Base-by-base conservation (phyloP, 345 rosid species). In the Citrus inodora region DNA sequence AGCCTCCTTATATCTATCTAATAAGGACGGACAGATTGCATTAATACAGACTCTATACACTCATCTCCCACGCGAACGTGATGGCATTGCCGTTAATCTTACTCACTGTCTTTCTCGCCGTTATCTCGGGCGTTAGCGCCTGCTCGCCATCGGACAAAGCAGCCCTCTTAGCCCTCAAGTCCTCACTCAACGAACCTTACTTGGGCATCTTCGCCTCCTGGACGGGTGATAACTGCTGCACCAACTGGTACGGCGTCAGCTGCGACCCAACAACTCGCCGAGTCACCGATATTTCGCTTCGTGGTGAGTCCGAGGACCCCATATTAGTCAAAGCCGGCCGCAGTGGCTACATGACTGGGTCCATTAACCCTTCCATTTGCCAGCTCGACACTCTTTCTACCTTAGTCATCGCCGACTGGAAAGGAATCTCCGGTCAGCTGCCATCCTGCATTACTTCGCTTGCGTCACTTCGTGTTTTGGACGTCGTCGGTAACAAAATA, bases 291-390 rank as follows among this genome's bases (percentile, higher is more conserved):
- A 79, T 95, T 61, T 87, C 85, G 72, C 96, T 95, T 61, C 97
- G 99, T 0, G 99, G 99, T 5, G 99, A 95, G 82, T 93, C 98
- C 0, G 97, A 93, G 82, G 99, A 95, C 78, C 94, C 92, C 7
- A 87, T 93, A 79, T 90, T 95, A 67, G 82, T 78, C 19, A 89
- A 89, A 56, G 88, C 94, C 11, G 97, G 98, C 72, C 87, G 90
- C 56, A 82, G 94, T 32, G 94, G 94, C 51, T 87, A 85, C 91
- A 95, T 95, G 99, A 76, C 97, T 74, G 99, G 99, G 16, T 82
- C 93, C 9, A 88, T 95, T 67, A 85, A 82, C 83, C 94, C 96
- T 11, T 85, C 97, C 73, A 76, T 95, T 58, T 93, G 99, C 70
- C 70, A 80, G n/a, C 92, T 95, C 61, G 87, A 89, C 84, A n/a